These are phyloP conservation scores for Periglandula ipomoeae DNA, from an alignment of 2,329 filamentous ascomycete genomes.

Conservation along the genomic window DNA sequence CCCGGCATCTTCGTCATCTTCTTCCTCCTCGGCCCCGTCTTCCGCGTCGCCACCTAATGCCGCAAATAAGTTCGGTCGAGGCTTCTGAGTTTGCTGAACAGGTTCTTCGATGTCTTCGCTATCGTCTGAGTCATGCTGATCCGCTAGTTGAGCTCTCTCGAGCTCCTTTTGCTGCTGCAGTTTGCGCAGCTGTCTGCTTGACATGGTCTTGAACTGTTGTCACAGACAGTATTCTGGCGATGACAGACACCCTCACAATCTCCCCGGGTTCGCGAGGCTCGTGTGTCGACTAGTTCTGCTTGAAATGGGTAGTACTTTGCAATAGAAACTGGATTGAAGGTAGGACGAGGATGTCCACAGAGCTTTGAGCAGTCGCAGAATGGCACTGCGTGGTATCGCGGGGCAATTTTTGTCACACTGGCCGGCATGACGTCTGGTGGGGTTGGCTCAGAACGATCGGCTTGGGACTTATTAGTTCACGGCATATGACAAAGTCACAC, in stretches of 20 bases:
- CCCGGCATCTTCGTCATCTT: constrained; percentile 24
- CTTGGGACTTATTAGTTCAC: too few relatives aligned
- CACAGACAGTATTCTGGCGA: too few relatives aligned
- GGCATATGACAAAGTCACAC: too few relatives aligned
- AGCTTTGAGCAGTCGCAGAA: background rate
- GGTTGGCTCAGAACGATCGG: too few relatives aligned
- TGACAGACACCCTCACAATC: background rate
- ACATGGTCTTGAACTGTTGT: constrained; percentile 27
- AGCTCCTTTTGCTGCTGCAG: constrained; percentile 41
- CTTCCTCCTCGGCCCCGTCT: constrained; percentile 28
- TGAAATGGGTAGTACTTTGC: too few relatives aligned
- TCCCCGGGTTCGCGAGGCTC: background rate
- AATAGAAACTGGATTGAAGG: too few relatives aligned
- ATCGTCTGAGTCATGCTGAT: constrained; percentile 15
- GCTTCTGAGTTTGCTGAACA: constrained; percentile 22
- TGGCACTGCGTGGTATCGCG: background rate
- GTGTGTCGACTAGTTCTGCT: background rate
- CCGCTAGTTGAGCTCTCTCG: constrained; percentile 17
- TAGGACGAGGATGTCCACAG: background rate
- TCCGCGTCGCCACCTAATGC: constrained; percentile 38
- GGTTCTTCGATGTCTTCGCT: constrained; percentile 23
- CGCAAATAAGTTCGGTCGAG: constrained; percentile 40
- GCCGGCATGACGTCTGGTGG: constrained; percentile 4
- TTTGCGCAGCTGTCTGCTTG: constrained; percentile 42
- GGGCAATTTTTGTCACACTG: constrained; percentile 6